Evolutionary conservation across 768 basidiomycete genomes (phyloP).

Genomic region (Neoboletus subvelutipes): DNA sequence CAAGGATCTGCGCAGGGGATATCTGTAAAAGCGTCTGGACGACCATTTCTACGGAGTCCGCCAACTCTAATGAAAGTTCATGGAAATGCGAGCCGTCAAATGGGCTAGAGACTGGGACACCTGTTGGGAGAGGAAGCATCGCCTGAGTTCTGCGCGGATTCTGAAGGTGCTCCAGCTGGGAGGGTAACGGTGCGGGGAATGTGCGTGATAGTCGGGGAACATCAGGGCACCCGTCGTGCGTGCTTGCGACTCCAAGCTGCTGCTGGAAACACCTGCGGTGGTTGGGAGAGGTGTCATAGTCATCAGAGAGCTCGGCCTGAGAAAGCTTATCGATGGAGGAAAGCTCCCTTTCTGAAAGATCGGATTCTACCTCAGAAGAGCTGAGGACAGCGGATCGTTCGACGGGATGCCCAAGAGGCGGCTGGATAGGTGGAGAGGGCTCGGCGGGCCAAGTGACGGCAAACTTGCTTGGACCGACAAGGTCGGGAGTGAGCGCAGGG

Average conservation of each 20-base stretch:
- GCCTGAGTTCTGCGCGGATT: constrained; percentile 54
- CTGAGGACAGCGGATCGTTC: constrained; percentile 44
- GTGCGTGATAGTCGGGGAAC: constrained; percentile 68
- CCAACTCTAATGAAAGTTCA: constrained; percentile 82
- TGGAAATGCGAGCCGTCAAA: constrained; percentile 42
- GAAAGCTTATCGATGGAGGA: constrained; percentile 32
- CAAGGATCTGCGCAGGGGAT: constrained; percentile 85
- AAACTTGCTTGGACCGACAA: constrained; percentile 54
- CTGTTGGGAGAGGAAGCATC: constrained; percentile 11
- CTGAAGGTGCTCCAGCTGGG: constrained; percentile 71
- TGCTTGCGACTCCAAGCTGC: constrained; percentile 18
- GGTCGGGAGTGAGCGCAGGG: constrained; percentile 45
- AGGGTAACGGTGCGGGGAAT: constrained; percentile 77
- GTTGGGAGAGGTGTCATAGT: constrained; percentile 26
- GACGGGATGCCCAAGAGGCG: constrained; percentile 31
- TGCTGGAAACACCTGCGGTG: constrained; percentile 28
- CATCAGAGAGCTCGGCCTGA: constrained; percentile 34
- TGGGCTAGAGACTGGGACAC: constrained; percentile 18
- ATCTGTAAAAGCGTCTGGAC: constrained; percentile 91
- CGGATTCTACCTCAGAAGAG: constrained; percentile 53
- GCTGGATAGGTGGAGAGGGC: constrained; percentile 38
- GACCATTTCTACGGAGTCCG: constrained; percentile 87
- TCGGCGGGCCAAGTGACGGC: constrained; percentile 59
- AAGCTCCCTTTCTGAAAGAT: constrained; percentile 46
- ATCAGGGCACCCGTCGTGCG: constrained; percentile 28